These are phyloP conservation scores for Lodderomyces parapsilosis DNA, from an alignment of 1,139 yeast genomes.

Conservation along the genomic window DNA sequence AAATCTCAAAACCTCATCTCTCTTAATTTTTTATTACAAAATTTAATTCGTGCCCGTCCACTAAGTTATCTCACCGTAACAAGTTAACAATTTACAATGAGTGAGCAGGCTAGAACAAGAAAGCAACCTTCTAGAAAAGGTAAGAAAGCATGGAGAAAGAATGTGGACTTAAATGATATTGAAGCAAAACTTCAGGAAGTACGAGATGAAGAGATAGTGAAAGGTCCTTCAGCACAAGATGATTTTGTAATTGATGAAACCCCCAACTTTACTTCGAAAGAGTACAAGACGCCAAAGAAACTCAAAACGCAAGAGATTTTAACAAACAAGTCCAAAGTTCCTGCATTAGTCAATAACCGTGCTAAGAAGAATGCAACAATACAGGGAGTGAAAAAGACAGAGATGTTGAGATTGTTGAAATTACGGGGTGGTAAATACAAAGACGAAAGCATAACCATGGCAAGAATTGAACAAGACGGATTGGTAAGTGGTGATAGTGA, in stretches of 20 bases:
- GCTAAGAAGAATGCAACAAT: conserved; percentile 38
- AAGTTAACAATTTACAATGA: conserved; percentile 5
- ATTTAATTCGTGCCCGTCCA: no score
- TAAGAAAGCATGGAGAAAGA: conserved; percentile 93
- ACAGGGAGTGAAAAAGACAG: conserved; percentile 68
- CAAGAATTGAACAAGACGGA: conserved; percentile 62
- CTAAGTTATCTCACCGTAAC: no score
- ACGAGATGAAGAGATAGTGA: conserved; percentile 64
- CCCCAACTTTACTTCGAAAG: conserved; percentile 10
- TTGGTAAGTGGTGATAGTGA: conserved; percentile 47
- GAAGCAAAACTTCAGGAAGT: conserved; percentile 67
- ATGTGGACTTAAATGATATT: conserved; percentile 80
- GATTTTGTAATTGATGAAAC: conserved; percentile 71
- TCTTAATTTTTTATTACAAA: neutral
- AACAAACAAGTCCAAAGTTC: conserved; percentile 74
- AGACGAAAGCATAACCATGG: conserved; percentile 52
- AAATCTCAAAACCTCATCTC: conserved; percentile 2
- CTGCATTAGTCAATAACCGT: conserved; percentile 50
- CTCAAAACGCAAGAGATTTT: conserved; percentile 76
- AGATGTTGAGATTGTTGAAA: conserved; percentile 67
- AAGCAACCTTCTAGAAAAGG: conserved; percentile 84
- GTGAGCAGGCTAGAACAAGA: conserved; percentile 7
- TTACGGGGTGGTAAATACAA: conserved; percentile 80
- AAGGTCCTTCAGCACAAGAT: conserved; percentile 49
- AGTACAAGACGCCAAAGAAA: conserved; percentile 34